Evolutionary conservation across 208 protist genomes (phyloP).

Genomic region (Leishmania tarentolae): DNA sequence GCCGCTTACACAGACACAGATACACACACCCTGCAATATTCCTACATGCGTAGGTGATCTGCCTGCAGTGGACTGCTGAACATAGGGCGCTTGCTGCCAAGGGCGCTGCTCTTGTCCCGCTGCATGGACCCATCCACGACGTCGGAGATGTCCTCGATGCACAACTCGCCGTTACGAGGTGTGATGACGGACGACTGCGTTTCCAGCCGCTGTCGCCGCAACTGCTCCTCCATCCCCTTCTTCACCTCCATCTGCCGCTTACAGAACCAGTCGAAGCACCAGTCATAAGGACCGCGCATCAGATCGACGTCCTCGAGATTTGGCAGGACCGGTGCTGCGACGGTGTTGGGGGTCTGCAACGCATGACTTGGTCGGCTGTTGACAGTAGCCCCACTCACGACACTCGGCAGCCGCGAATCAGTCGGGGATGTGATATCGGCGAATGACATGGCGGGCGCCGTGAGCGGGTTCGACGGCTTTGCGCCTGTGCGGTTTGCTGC

Average conservation of each 20-base stretch:
- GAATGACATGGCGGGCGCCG: background rate
- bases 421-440: background rate
- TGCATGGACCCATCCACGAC: conserved; percentile 1
- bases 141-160: conserved; percentile 26
- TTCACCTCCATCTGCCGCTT: conserved; percentile 69
- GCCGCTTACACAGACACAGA: conserved; percentile 3
- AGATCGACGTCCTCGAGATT: conserved; percentile 34
- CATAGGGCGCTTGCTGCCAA: conserved; percentile 24
- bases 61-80: conserved; percentile 2
- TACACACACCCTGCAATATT: background rate
- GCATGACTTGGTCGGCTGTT: conserved; percentile 19
- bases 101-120: conserved; percentile 15
- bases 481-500: background rate
- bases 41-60: conserved; percentile 4
- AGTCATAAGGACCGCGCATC: conserved; percentile 61
- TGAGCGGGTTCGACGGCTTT: conserved; percentile 22
- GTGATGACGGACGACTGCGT: background rate
- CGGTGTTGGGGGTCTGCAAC: conserved; percentile 17
- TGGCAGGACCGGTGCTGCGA: conserved; percentile 20
- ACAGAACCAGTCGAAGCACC: conserved; percentile 85
- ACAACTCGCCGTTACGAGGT: conserved; percentile 7
- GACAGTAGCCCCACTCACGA: conserved; percentile 8
- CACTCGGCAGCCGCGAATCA: conserved; percentile 25
- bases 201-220: conserved; percentile 5
- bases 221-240: conserved; percentile 18